phyloP scores from a whole-genome alignment of 371 early-diverging fungal species.

The Lichtheimia ramosa region DNA sequence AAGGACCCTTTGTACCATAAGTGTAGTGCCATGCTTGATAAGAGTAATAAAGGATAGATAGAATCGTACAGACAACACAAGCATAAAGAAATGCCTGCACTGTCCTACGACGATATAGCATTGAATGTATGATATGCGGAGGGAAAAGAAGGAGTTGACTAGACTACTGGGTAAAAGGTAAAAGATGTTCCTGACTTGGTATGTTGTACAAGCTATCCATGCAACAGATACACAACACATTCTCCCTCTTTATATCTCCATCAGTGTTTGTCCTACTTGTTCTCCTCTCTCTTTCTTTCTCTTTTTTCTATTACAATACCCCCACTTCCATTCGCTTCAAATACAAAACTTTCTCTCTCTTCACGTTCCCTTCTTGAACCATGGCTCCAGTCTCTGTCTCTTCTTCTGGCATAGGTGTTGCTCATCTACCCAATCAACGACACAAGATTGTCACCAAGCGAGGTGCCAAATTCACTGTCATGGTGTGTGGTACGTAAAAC shows the following conservation, averaged over 20 bases:
- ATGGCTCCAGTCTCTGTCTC: constrained; percentile 55
- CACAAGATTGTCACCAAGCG: constrained; percentile 93
- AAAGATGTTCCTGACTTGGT: too few species aligned
- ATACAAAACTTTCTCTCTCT: constrained; percentile 5
- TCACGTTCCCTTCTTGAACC: constrained; percentile 1
- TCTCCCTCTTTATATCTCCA: too few species aligned
- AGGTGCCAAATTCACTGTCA: constrained; percentile 91
- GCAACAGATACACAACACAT: too few species aligned
- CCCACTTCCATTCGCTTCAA: neutral
- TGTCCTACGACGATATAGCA: too few species aligned
- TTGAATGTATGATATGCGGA: too few species aligned
- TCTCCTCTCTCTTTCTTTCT: neutral
- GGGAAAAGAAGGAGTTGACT: too few species aligned
- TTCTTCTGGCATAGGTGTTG: constrained; percentile 85
- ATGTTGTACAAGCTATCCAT: too few species aligned
- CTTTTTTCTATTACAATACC: neutral
- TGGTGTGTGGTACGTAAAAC: constrained; percentile 88
- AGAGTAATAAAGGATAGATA: constrained; percentile 3
- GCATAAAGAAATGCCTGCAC: too few species aligned
- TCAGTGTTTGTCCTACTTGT: too few species aligned
- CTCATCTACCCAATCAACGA: constrained; percentile 96
- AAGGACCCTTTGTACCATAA: neutral
- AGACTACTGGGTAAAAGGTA: too few species aligned
- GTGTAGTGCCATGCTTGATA: neutral
- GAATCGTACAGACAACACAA: neutral